A percentile compares a stretch with the other conserved stretches of the same genome.
These are phyloP conservation scores for Elaeagnus macrophylla DNA, from an alignment of 306 rosid species.

Conservation along the genomic window DNA sequence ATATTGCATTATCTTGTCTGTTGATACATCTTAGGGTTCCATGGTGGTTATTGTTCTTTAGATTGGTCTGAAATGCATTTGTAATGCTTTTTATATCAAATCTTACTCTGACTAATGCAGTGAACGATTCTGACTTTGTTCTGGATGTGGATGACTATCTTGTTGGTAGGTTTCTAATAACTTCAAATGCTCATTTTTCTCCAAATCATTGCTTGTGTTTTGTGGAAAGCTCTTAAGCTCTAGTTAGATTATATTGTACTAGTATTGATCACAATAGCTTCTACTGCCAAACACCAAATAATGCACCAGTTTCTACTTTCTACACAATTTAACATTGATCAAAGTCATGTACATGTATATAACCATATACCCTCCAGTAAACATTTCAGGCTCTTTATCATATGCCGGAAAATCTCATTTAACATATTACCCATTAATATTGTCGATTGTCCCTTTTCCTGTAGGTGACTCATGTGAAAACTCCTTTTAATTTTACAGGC, in stretches of 20 bases:
- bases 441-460: background rate
- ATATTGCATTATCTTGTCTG: background rate
- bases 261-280: background rate
- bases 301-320: no score
- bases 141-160: conserved; percentile 90
- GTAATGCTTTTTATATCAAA: background rate
- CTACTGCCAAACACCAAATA: no score
- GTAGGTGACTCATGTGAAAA: conserved; percentile 23
- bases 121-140: conserved; percentile 57
- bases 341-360: no score
- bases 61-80: background rate
- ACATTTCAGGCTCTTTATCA: no score
- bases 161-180: conserved; percentile 44
- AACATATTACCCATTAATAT: conserved; percentile 1
- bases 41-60: background rate
- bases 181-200: conserved; percentile 12
- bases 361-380: no score
- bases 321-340: no score
- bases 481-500: conserved; percentile 42
- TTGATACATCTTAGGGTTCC: background rate
- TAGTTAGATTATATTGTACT: background rate
- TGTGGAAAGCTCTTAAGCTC: no score
- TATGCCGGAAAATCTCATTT: no score
- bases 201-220: conserved; percentile 4
- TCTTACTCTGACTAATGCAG: conserved; percentile 33